These are phyloP conservation scores for Pseudoperonospora humuli DNA, from an alignment of 352 stramenopile species.

Conservation along the genomic window DNA sequence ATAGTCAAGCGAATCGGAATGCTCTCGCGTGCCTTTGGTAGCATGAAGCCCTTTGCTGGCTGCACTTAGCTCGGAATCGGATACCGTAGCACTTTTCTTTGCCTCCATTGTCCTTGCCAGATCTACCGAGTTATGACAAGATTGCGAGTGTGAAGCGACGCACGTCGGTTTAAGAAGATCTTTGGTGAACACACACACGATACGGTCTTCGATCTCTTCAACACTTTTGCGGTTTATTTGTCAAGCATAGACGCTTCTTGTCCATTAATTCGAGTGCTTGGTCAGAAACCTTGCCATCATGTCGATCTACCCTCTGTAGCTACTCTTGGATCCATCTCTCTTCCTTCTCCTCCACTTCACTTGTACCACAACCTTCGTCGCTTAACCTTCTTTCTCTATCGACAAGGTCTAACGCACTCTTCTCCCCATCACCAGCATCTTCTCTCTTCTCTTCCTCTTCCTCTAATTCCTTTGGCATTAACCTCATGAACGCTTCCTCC, in stretches of 20 bases:
- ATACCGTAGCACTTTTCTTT: constrained; percentile 38
- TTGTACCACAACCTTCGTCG: background rate
- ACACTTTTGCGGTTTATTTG: constrained; percentile 7
- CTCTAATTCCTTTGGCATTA: constrained; percentile 6
- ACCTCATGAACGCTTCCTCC: constrained; percentile 9
- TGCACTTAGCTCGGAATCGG: constrained; percentile 51
- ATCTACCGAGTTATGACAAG: background rate
- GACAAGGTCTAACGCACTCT: background rate
- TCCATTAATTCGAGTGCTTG: constrained; percentile 2
- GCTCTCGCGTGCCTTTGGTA: too few species aligned
- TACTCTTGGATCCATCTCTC: background rate
- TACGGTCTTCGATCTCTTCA: too few species aligned
- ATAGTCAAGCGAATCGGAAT: constrained; percentile 67
- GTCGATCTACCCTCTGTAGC: constrained; percentile 5
- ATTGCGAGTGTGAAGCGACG: constrained; percentile 15
- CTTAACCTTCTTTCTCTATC: background rate
- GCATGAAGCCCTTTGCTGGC: constrained; percentile 53
- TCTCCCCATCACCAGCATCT: background rate
- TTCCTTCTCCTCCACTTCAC: background rate
- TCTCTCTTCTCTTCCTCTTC: constrained; percentile 34
- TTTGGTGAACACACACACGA: background rate
- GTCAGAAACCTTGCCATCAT: constrained; percentile 22
- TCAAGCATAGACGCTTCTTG: constrained; percentile 2
- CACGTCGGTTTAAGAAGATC: background rate
- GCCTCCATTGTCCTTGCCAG: constrained; percentile 38